Percentiles rank a stretch among this genome's conserved stretches.
These are phyloP conservation scores for Trichoderma koningiopsis DNA, from an alignment of 2,329 filamentous ascomycete genomes.

Conservation along the genomic window DNA sequence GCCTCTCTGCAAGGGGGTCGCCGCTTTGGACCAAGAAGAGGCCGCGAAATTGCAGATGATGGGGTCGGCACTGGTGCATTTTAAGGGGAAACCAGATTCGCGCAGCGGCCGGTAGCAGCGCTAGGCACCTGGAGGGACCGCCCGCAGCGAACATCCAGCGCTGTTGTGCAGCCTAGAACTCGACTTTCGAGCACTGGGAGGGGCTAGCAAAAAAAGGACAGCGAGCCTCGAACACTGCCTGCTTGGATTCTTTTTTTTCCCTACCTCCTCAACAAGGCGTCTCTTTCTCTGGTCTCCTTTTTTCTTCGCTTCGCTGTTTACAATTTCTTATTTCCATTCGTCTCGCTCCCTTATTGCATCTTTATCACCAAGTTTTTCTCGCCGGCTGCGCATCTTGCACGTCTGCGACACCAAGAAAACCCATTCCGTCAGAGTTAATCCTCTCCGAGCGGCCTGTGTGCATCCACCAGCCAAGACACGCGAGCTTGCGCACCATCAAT, in stretches of 20 bases:
- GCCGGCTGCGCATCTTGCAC: background rate
- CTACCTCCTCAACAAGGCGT: background rate
- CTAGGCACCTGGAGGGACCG: too few species aligned
- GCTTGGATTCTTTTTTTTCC: background rate
- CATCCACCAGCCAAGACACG: constrained; percentile 22
- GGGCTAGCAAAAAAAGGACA: constrained; percentile 1
- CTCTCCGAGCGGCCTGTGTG: constrained; percentile 15
- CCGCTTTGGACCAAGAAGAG: background rate
- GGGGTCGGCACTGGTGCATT: background rate
- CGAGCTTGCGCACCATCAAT: constrained; percentile 19
- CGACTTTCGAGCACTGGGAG: background rate
- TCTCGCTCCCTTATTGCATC: background rate
- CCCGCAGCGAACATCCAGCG: too few species aligned
- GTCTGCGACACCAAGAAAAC: background rate
- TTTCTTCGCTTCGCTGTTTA: background rate
- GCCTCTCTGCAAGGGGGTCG: background rate
- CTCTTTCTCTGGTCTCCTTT: background rate
- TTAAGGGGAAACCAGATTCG: background rate
- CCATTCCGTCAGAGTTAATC: constrained; percentile 23
- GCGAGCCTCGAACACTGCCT: background rate
- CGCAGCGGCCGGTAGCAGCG: too few species aligned
- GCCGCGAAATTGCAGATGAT: background rate
- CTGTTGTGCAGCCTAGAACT: background rate
- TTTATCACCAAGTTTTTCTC: background rate
- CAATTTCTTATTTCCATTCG: background rate